Conservation (phyloP, 179 eudicot genomes). For the Heliamphora ciliata region DNA sequence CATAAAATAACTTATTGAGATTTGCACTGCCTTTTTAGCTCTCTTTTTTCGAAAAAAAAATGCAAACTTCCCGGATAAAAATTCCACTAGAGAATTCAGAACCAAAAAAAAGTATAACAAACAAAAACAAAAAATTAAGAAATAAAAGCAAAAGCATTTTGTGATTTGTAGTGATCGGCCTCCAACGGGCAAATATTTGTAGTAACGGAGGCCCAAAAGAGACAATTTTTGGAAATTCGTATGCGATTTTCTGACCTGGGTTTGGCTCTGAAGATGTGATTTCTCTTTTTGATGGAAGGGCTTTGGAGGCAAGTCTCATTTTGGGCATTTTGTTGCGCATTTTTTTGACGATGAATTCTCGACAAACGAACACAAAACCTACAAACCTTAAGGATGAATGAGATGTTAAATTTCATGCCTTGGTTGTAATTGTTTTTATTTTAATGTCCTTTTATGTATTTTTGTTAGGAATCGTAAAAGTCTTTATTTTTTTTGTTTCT, state of each 20-base stretch:
- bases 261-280: background rate
- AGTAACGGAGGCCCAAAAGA: background rate
- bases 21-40: conserved; percentile 32
- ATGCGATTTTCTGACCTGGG: conserved; percentile 12
- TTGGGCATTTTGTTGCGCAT: conserved; percentile 5
- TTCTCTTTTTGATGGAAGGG: conserved; percentile 14
- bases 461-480: too few species aligned
- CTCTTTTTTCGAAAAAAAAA: conserved; percentile 48
- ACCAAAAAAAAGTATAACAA: background rate
- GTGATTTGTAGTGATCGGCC: background rate
- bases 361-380: too few species aligned
- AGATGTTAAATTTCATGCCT: too few species aligned
- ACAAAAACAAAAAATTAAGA: background rate
- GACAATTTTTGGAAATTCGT: background rate
- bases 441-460: too few species aligned
- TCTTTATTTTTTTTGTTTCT: too few species aligned
- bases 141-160: background rate
- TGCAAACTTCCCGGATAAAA: conserved; percentile 25
- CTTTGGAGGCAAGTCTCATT: conserved; percentile 11
- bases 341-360: too few species aligned
- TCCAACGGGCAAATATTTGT: background rate
- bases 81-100: conserved; percentile 9
- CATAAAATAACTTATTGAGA: conserved; percentile 18
- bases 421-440: too few species aligned
- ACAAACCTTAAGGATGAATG: too few species aligned